Evolutionary conservation across 2,329 filamentous ascomycete genomes (phyloP), one percentile per base, ranked within the genome.

Genomic region (Periconia sp.): DNA sequence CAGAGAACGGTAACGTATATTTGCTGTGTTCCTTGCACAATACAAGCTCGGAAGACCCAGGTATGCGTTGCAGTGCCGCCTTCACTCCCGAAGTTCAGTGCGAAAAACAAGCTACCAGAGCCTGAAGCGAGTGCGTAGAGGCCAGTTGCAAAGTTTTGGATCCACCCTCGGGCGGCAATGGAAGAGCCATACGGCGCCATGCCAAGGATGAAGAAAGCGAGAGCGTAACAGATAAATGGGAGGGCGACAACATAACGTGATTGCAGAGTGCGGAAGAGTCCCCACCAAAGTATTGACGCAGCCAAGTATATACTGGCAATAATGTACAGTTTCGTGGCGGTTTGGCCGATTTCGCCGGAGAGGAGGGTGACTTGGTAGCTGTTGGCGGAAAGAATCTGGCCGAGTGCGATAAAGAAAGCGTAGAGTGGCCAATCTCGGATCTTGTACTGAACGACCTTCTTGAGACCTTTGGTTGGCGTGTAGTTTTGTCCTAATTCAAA

Each of bases 11-110:
- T 78, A 36, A 85, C 76, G 62, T 86, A 87, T 49, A 84, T 72
- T 59, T 87, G 84, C 57, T 86, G 84, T 5, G 82, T 83, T 29
- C 84, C 84, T 61, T 86, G 82, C 37, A 87, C 84, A 10, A 82
- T 65, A 56, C 83, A 84, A 12, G 84, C 84, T 43, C 84, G 78
- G 68, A 82, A 84, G n/a, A 84, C 82, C 83, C 83, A 86, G 24
- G 81, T 75, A 59, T 80, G 83, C 30, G 85, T 78, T 5, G 83
- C 81, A 3, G 79, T 77, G 33, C 82, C 82, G 47, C 79, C 81
- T 70, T 85, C 82, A 52, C 81, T 80, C 43, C 83, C 83, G 56
- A 86, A 86, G 64, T 87, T 87, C 36, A 86, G 75, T 2, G 83
- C 78, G 56, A 87, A 87, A 71, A 82, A 85, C 43, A 87, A 73